phyloP scores from a whole-genome alignment of 78 protist species.

The Dictyostelium capitatum region DNA sequence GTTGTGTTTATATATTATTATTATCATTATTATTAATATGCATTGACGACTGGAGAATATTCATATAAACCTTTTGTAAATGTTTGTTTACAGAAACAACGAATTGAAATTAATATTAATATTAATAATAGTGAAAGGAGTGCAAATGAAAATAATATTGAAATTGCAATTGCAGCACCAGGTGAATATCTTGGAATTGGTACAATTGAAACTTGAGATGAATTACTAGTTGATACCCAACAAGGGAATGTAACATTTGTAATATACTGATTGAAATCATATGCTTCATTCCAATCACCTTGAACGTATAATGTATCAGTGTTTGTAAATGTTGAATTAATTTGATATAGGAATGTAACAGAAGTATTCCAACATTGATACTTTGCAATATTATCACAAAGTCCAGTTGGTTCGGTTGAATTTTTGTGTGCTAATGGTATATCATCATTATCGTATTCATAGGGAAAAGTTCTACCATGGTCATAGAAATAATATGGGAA shows the following conservation, averaged over 20 bases:
- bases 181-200: slow-evolving; percentile 76
- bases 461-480: slow-evolving; percentile 45
- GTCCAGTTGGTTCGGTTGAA: background rate
- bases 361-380: slow-evolving; percentile 39
- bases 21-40: no score
- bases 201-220: slow-evolving; percentile 29
- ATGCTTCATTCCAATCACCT: slow-evolving; percentile 3
- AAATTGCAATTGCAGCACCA: slow-evolving; percentile 69
- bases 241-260: slow-evolving; percentile 25
- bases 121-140: slow-evolving; percentile 31
- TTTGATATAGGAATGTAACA: slow-evolving; percentile 23
- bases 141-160: slow-evolving; percentile 46
- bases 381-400: background rate
- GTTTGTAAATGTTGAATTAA: background rate
- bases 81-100: slow-evolving; percentile 45
- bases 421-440: background rate
- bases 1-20: background rate
- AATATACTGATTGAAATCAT: slow-evolving; percentile 4
- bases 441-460: slow-evolving; percentile 45
- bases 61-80: background rate
- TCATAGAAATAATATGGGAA: slow-evolving; percentile 75
- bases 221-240: slow-evolving; percentile 25
- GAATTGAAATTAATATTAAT: slow-evolving; percentile 51
- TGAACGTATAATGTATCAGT: background rate
- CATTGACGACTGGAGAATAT: background rate